A percentile compares a stretch with the other conserved stretches of the same genome.
Evolutionary conservation across 495 filamentous ascomycete genomes (phyloP).

Genomic region (Trichocladium uniseriatum): DNA sequence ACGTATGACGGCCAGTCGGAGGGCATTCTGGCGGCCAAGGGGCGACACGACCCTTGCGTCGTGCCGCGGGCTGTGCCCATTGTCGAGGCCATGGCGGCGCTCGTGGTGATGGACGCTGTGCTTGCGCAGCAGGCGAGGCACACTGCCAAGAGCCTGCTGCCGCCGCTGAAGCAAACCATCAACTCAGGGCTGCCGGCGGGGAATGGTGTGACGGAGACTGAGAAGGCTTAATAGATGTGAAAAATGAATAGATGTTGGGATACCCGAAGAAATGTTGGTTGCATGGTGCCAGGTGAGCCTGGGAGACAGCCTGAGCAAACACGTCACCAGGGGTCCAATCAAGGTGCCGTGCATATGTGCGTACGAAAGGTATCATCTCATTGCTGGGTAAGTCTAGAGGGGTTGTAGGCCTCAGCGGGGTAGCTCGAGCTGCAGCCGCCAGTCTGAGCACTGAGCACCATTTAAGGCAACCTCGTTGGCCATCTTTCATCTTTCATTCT

Average conservation of each 20-base stretch:
- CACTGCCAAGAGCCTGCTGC: conserved; percentile 43
- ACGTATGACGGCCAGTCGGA: conserved; percentile 61
- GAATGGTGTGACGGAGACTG: conserved; percentile 23
- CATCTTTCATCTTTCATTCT: too few relatives aligned
- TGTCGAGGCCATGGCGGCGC: conserved; percentile 89
- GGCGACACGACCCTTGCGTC: conserved; percentile 91
- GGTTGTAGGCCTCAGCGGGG: too few relatives aligned
- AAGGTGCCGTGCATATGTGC: too few relatives aligned
- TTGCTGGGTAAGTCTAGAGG: too few relatives aligned
- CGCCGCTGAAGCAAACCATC: conserved; percentile 36
- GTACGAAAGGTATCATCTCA: too few relatives aligned
- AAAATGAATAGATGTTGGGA: not conserved
- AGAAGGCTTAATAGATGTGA: not conserved
- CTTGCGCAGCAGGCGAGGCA: conserved; percentile 74
- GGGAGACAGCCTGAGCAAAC: too few relatives aligned
- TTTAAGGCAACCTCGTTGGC: too few relatives aligned
- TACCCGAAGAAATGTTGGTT: not conserved
- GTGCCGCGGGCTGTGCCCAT: conserved; percentile 92
- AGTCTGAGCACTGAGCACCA: too few relatives aligned
- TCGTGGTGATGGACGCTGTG: conserved; percentile 87
- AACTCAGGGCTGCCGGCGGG: conserved; percentile 16
- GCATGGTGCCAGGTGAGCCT: too few relatives aligned
- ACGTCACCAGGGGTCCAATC: too few relatives aligned
- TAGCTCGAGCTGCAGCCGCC: too few relatives aligned
- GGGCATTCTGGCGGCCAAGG: conserved; percentile 84